A percentile compares a stretch with the other conserved stretches of the same genome.
Conservation (phyloP, 2,329 filamentous ascomycete genomes). For the Colletotrichum sidae region DNA sequence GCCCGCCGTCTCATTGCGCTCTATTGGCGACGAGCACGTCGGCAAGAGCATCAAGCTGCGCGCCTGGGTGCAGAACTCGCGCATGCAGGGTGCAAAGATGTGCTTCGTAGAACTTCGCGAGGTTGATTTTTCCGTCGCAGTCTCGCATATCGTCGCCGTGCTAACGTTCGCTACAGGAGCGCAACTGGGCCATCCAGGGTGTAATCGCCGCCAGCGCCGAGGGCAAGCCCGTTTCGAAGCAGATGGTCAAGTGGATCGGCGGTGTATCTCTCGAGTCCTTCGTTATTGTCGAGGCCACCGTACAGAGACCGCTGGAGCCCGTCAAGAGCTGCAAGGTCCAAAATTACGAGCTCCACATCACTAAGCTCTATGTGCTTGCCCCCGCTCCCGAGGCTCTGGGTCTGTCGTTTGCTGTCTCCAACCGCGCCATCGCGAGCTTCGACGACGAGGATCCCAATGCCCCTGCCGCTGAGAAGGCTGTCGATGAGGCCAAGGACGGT, state of each 20-base stretch:
- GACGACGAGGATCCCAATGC: slow-evolving; percentile 64
- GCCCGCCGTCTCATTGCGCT: slow-evolving; percentile 69
- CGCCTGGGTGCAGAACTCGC: slow-evolving; percentile 86
- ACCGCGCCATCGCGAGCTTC: slow-evolving; percentile 80
- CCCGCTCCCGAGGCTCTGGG: slow-evolving; percentile 68
- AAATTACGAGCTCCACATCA: slow-evolving; percentile 87
- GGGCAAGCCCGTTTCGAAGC: slow-evolving; percentile 71
- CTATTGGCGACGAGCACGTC: slow-evolving; percentile 72
- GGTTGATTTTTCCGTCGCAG: too few relatives aligned
- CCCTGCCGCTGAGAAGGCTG: slow-evolving; percentile 43
- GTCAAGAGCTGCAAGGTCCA: slow-evolving; percentile 89
- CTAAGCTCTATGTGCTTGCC: slow-evolving; percentile 83
- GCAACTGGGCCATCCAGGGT: slow-evolving; percentile 83
- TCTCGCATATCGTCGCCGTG: too few relatives aligned
- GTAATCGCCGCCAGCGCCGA: slow-evolving; percentile 78
- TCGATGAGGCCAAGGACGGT: slow-evolving; percentile 44
- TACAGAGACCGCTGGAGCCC: slow-evolving; percentile 85
- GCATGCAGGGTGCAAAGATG: slow-evolving; percentile 91
- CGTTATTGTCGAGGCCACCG: slow-evolving; percentile 81
- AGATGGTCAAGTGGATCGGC: slow-evolving; percentile 95
- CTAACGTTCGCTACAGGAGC: slow-evolving; percentile 53
- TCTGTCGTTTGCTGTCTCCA: slow-evolving; percentile 73
- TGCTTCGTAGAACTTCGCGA: slow-evolving; percentile 88
- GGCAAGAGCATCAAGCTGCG: slow-evolving; percentile 81
- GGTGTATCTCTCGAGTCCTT: slow-evolving; percentile 83